A percentile compares a stretch with the other conserved stretches of the same genome.
Evolutionary conservation across 176 grass and related monocot species (phyloP).

Genomic region (Cenchrus fungigraminus): DNA sequence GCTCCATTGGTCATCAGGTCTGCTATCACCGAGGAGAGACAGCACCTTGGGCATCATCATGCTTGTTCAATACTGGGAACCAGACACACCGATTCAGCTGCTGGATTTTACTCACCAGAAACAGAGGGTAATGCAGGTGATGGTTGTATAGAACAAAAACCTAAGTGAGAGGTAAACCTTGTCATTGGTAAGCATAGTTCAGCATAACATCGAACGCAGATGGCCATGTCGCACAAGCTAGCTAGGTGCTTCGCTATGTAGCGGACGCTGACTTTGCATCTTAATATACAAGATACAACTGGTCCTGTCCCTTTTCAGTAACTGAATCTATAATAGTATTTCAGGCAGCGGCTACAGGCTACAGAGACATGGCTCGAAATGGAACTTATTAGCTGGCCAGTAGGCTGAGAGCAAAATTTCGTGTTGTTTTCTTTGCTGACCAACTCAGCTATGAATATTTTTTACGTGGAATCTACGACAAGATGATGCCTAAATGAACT

Average conservation of each 20-base stretch:
- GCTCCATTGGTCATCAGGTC: no score
- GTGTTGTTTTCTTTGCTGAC: not conserved
- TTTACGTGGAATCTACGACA: not conserved
- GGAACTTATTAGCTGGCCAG: slow-evolving; percentile 20
- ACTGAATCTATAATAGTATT: slow-evolving; percentile 29
- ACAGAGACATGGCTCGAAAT: not conserved
- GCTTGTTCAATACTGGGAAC: not conserved
- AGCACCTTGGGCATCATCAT: not conserved
- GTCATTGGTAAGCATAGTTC: slow-evolving; percentile 8
- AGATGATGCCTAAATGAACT: slow-evolving; percentile 9
- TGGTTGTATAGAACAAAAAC: not conserved
- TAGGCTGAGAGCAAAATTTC: slow-evolving; percentile 16
- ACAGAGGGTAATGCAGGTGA: not conserved
- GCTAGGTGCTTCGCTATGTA: not conserved
- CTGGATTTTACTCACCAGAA: not conserved
- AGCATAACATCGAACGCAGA: not conserved
- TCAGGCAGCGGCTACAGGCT: not conserved
- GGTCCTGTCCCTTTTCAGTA: not conserved
- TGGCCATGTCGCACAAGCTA: slow-evolving; percentile 7
- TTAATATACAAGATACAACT: slow-evolving; percentile 1
- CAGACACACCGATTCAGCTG: not conserved
- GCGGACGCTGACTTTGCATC: slow-evolving; percentile 43
- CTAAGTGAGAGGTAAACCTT: not conserved
- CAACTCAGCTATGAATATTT: not conserved
- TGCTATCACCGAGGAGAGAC: no score